phyloP scores from a whole-genome alignment of 805 yeast species.

The Candida qinlingensis region DNA sequence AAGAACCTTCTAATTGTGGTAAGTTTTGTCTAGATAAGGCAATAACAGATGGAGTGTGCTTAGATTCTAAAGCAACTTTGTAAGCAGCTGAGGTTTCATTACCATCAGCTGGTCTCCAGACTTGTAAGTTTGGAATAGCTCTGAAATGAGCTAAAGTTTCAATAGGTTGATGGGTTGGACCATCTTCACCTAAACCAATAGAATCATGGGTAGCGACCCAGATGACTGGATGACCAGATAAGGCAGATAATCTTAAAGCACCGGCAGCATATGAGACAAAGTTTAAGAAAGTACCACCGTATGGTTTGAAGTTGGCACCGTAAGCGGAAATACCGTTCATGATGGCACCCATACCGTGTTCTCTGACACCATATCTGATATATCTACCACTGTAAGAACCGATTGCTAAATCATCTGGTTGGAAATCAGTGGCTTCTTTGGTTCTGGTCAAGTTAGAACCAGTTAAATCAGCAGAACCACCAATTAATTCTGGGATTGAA shows the following conservation, averaged over 20 bases:
- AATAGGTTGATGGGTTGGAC: constrained; percentile 91
- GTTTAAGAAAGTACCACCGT: constrained; percentile 97
- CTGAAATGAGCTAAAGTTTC: constrained; percentile 84
- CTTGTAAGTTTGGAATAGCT: constrained; percentile 76
- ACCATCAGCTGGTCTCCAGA: constrained; percentile 94
- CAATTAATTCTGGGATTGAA: constrained; percentile 80
- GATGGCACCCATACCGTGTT: constrained; percentile 98
- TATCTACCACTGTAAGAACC: constrained; percentile 92
- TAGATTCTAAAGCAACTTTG: constrained; percentile 55
- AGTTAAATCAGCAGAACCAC: constrained; percentile 98
- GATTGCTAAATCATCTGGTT: constrained; percentile 71
- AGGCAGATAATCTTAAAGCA: constrained; percentile 80
- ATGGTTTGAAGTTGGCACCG: constrained; percentile 80
- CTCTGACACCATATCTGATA: constrained; percentile 97
- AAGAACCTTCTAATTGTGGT: constrained; percentile 91
- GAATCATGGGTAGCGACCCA: constrained; percentile 92
- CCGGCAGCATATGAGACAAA: constrained; percentile 82
- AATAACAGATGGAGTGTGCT: constrained; percentile 64
- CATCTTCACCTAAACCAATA: constrained; percentile 88
- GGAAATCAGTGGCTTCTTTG: constrained; percentile 82
- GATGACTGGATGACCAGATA: constrained; percentile 75
- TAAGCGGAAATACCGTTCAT: constrained; percentile 95
- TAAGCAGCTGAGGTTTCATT: constrained; percentile 84
- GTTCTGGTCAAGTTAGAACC: constrained; percentile 95
- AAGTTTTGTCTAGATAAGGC: constrained; percentile 83